Evolutionary conservation across 2,329 filamentous ascomycete species (phyloP), one percentile per base, ranked within the genome.

Genomic region (Teratosphaeriaceae sp.): DNA sequence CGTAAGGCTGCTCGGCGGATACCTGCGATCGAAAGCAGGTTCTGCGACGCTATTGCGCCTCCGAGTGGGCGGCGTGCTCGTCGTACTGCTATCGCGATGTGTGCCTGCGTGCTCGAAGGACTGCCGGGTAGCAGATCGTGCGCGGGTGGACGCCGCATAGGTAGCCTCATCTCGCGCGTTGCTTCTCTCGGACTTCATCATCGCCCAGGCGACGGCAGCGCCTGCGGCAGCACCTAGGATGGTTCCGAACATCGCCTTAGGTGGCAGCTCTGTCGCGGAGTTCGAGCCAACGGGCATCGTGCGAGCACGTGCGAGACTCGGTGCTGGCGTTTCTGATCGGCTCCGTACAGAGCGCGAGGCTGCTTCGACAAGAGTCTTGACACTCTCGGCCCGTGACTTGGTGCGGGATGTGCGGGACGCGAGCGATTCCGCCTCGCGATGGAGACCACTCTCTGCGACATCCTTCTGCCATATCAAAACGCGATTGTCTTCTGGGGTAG

Each of bases 171-270:
- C 66, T 46, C 60, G 62, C 18, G 66, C 65, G 46, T 68, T 71
- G 40, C 70, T 66, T 39, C 61, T 57, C 50, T 84, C 80, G 46
- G 74, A 73, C 51, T 76, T 80, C 50, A 80, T 73, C 69, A 88
- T 81, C 18, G 79, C 80, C 64, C 92, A 94, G 8, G 85, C 83
- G 30, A 85, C 70, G 8, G 83, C 84, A 26, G 82, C 85, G 29
- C 84, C 85, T 15, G 85, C 85, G 13, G 85, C 86, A 23, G 84
- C 85, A 33, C 86, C 87, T 38, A 94, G 73, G 9, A 94, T 70
- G 6, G 85, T 84, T 6, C 87, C 85, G 35, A 92, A 73, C 18
- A 65, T 29, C 13, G 52, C 47, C 42, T 60, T 59, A 20, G 41
- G 40, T 11, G 51, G 49, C 19, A 56, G 50, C 19, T 48, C 45